phyloP scores from a whole-genome alignment of 2,329 filamentous ascomycete species.

The Aspergillus japonicus region DNA sequence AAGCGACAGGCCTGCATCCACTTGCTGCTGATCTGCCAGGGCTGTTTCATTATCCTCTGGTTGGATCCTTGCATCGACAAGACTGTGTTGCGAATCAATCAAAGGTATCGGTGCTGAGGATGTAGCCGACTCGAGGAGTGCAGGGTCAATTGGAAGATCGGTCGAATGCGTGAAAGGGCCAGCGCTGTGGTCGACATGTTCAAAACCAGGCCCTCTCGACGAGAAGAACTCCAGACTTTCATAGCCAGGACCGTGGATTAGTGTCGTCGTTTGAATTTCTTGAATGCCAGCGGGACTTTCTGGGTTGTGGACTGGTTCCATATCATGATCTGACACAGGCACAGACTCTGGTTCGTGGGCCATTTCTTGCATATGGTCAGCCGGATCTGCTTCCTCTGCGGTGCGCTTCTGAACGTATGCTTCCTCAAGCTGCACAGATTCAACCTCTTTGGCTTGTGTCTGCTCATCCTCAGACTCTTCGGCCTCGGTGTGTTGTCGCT shows the following conservation, averaged over 20 bases:
- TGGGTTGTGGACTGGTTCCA: background rate
- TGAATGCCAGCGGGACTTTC: background rate
- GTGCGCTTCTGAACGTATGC: background rate
- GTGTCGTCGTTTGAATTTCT: background rate
- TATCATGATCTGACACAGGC: background rate
- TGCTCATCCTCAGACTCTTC: background rate
- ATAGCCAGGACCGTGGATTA: conserved; percentile 13
- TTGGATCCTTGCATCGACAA: background rate
- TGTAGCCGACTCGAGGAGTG: conserved; percentile 1
- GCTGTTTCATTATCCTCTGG: background rate
- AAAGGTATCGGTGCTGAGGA: background rate
- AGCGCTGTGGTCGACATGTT: conserved; percentile 8
- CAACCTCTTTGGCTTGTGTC: background rate
- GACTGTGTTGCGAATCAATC: background rate
- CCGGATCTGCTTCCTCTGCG: background rate
- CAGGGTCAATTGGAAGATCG: conserved; percentile 15
- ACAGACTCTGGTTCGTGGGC: background rate
- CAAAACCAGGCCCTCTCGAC: conserved; percentile 12
- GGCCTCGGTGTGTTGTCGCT: background rate
- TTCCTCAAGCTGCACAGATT: background rate
- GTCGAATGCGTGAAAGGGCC: background rate
- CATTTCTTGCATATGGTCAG: background rate
- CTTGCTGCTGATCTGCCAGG: background rate
- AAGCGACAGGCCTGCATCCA: conserved; percentile 9
- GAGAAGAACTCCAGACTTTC: conserved; percentile 19